A percentile compares a stretch with the other conserved stretches of the same genome.
Conservation (phyloP, 2,329 filamentous ascomycete genomes). For the Calcarisporium arbuscula region DNA sequence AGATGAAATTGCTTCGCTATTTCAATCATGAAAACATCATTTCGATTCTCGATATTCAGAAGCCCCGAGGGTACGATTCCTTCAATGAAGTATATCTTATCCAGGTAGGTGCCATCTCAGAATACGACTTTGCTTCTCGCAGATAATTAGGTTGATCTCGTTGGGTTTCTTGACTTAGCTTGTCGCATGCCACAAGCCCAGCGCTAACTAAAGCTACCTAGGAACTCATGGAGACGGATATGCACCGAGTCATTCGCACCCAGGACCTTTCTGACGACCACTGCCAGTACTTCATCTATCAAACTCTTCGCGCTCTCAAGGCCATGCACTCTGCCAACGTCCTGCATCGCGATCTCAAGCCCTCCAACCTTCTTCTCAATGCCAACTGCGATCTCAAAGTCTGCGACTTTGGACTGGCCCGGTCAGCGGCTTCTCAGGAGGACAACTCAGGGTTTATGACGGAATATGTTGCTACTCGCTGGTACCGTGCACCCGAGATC, state of each 20-base stretch:
- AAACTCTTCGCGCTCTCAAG: constrained; percentile 94
- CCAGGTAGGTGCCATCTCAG: constrained; percentile 57
- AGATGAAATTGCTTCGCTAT: constrained; percentile 98
- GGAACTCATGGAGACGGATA: constrained; percentile 99
- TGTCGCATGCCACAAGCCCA: no score
- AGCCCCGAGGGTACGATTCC: constrained; percentile 89
- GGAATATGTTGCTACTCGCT: constrained; percentile 98
- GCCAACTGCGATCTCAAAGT: constrained; percentile 99
- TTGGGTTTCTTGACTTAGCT: no score
- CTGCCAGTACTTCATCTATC: constrained; percentile 99
- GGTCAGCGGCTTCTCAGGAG: constrained; percentile 92
- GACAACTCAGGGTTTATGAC: constrained; percentile 99
- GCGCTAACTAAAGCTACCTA: constrained; percentile 29
- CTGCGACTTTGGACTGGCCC: constrained; percentile 94
- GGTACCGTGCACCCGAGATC: constrained; percentile 98
- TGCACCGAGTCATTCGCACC: constrained; percentile 97
- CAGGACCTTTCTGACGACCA: constrained; percentile 98
- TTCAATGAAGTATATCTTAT: constrained; percentile 99
- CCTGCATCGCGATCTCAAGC: constrained; percentile 93
- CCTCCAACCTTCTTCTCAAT: constrained; percentile 92
- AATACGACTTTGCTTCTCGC: no score
- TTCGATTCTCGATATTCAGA: constrained; percentile 97
- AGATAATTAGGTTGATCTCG: no score
- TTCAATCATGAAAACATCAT: constrained; percentile 99
- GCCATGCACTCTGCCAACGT: constrained; percentile 99